Evolutionary conservation across 371 early-diverging fungal genomes (phyloP), one percentile per base, ranked within the genome.

Genomic region (Rhizopus delemar): DNA sequence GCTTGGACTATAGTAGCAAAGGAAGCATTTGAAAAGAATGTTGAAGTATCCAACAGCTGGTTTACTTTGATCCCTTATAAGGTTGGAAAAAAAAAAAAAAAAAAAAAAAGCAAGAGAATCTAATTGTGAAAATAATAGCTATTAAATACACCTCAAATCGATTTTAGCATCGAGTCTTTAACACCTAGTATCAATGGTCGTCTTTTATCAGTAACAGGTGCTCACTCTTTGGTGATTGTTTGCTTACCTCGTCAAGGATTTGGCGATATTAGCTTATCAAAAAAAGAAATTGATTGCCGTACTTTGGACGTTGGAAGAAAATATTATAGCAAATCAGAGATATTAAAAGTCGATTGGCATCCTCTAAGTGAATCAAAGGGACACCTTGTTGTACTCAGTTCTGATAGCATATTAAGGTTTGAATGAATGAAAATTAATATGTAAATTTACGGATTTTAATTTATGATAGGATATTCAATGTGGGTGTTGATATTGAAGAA

Each of bases 341-440:
- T 71, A 3, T 45, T 79, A 11, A 72, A 76, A 46, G 57, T 59
- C 5, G 57, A 57, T 11, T 80, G 80, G 80, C 80, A 80, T 49
- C 75, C 77, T 41, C 51, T 80, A n/a, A 76, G 80, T 65, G 77
- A 76, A 52, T 63, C 72, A 7, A 51, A 57, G 9, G 64, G 73
- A 0, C 80, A 80, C 61, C 39, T 80, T n/a, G 51, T 76, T 33
- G 60, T 76, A 1, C 65, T 79, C 13, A 59, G 67, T 3, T 60
- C 58, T 45, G 76, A 79, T 46, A 72, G 60, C 46, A 49, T 59
- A 2, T 56, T 79, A 11, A 60, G 78, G 78, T 74, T 35, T 7
- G 11, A 29, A 46, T 36, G 6, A 6, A 22, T 38, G 16, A 31
- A 6, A 12, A 22, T 39, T 29, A 38, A 32, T 51, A 9, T 34